Base-by-base conservation (phyloP, 2,329 filamentous ascomycete genomes). In the Chrysosporium keratinophilum region DNA sequence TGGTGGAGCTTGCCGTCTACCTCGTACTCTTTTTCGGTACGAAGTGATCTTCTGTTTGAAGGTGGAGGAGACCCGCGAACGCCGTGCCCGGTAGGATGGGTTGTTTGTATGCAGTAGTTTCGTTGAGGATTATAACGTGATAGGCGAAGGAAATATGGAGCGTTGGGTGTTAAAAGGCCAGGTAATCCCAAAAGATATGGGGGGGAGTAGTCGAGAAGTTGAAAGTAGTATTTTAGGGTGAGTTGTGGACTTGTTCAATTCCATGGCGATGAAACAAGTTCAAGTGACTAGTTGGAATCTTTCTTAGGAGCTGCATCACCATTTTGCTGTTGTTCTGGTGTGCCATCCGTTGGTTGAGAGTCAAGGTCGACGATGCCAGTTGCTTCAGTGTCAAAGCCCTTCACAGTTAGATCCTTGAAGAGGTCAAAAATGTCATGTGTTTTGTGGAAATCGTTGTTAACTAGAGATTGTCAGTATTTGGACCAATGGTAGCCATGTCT, bases 391-490 rank as follows among this genome's bases (percentile, higher is more conserved):
- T 69, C 62, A 41, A 73, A 57, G 44, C 70, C 65, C 54, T 69
- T 67, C 54, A 73, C 61, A 14, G 62, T 60, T 15, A 98, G 77
- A 20, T 82, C 88, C 14, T 90, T 80, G 67, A 98, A 93, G 23
- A 97, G 76, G 44, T 86, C 80, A 68, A 95, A 97, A 61, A 98
- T 86, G 53, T 83, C 84, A 50, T 82, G 78, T 53, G 81, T 82
- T 62, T 88, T 78, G 68, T 95, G 88, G 82, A 98, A 98, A 69
- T 98, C 89, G 66, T 98, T 98, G 75, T 98, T 89, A 28, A 98
- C 93, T 90, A n/a, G 1, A 52, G 44, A 11, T 43, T 44, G 51
- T 67, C 56, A 68, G 66, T 37, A 40, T n/a, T 48, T 19, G 31
- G 10, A 14, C 11, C 11, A 45, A 15, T 14, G 1, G 31, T 33